Evolutionary conservation across 441 rosid species (phyloP), one percentile per base, ranked within the genome.

Genomic region (Melianthus villosus): DNA sequence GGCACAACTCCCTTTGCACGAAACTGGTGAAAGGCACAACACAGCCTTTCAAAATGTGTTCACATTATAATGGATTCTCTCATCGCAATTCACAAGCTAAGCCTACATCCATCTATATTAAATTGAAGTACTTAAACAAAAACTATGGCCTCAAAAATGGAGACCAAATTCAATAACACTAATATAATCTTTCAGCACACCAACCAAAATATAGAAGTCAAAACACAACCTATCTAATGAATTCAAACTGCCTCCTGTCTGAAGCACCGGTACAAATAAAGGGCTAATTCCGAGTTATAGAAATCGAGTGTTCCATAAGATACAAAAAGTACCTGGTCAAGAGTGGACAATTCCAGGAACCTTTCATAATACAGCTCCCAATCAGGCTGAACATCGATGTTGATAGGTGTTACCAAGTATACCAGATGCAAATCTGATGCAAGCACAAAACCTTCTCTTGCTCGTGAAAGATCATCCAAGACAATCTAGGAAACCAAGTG

Each of bases 391-490:
- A 89, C 75, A 45, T 83, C 94, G 56, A 84, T 92, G 52, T 79
- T 89, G 56, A 75, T 82, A 22, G 98, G 98, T 46, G 94, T 89
- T 52, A 75, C 92, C 50, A 81, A 52, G 64, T 77, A 89, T 46
- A 89, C 96, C 51, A 89, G 54, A 68, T 89, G 98, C 68, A 89
- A 65, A 68, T 89, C 98, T 58, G 96, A 77, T 51, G 98, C 92
- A 51, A 89, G 89, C 53, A 89, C 93, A 62, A 89, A 79, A 48
- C 92, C 96, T 69, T 89, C 96, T 60, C 96, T 78, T 50, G 98
- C 96, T 58, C 98, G 71, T 26, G 72, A 70, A 62, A 89, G 96
- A 57, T 89, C 96, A 70, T 89, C 96, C 57, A 89, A 69, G 51
- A 89, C 98, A 57, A 73, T 72, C 98, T 89, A 67, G 30, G 44